Base-by-base conservation (phyloP, 495 filamentous ascomycete genomes). In the Aspergillus homomorphus region DNA sequence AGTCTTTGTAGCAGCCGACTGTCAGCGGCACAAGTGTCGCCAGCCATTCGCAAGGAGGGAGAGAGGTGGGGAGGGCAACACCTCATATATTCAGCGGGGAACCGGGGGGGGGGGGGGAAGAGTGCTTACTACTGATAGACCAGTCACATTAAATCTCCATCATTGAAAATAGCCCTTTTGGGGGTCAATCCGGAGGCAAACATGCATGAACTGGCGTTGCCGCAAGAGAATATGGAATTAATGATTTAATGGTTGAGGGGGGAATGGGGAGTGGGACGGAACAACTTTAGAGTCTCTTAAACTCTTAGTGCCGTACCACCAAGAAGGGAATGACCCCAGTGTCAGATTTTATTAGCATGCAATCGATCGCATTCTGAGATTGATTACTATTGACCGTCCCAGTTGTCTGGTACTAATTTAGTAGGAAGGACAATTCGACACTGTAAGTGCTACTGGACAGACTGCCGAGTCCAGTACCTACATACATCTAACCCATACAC, bases 141-240 rank as follows among this genome's bases (percentile, higher is more conserved):
- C 5, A 20, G 12, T 23, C 45, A 22, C n/a, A 55, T 18, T 19
- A 46, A 48, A 30, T 19, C 8, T 19, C 20, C 23, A 23, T 24
- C 14, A 42, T n/a, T 44, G 9, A 33, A 19, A 28, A 18, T 30
- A 56, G 4, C 28, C 30, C 7, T 19, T 44, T 18, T 7, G 45
- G 20, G 46, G 51, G 45, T 52, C 56, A 54, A 56, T 62, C 43
- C 12, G 38, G 45, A 58, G 49, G 18, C 19, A 51, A 19, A 48
- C 57, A 53, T 62, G 59, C 63, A 60, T 60, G 63, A 65, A 62
- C 63, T 46, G 59, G 63, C 62, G 56, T 51, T 59, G 58, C 52
- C 56, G 59, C 50, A 45, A 63, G 60, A 43, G 44, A 54, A 24
- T 9, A 45, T 49, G 14, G 38, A 30, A 43, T 14, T 23, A 45